A percentile compares a stretch with the other conserved stretches of the same genome.
Evolutionary conservation across 164 flowering plant species (phyloP).

Genomic region (Tetracentron sinense): DNA sequence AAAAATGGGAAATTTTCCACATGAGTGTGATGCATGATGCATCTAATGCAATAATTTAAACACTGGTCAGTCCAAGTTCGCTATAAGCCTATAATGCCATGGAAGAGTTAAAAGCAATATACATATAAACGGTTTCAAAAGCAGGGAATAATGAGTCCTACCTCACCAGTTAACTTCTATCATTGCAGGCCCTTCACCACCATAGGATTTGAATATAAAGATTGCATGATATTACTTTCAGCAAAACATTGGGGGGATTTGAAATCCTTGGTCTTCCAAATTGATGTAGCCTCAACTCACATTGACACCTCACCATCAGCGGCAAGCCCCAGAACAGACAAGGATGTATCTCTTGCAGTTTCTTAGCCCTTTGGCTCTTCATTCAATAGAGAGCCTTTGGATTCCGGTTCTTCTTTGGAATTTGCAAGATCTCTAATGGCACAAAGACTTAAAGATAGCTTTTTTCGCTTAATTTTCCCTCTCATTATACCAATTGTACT

Average conservation of each 20-base stretch:
- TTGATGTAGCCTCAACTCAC: constrained; percentile 37
- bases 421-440: constrained; percentile 47
- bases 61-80: not conserved
- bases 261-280: constrained; percentile 55
- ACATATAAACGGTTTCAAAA: not conserved
- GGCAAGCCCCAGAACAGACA: constrained; percentile 35
- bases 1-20: not conserved
- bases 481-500: constrained; percentile 45
- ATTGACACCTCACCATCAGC: constrained; percentile 24
- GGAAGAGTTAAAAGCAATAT: not conserved
- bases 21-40: not conserved
- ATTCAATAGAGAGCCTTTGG: constrained; percentile 20
- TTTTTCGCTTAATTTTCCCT: constrained; percentile 68
- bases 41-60: not conserved
- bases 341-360: constrained; percentile 16
- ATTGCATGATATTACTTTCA: constrained; percentile 58
- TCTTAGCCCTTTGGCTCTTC: constrained; percentile 32
- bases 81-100: not conserved
- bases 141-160: constrained; percentile 16
- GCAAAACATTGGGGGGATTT: constrained; percentile 43
- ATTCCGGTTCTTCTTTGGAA: constrained; percentile 36
- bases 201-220: constrained; percentile 27
- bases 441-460: constrained; percentile 62
- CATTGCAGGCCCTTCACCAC: constrained; percentile 24
- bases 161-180: constrained; percentile 39